Conservation (phyloP, 2,329 filamentous ascomycete species). For the Leptographium flavum region DNA sequence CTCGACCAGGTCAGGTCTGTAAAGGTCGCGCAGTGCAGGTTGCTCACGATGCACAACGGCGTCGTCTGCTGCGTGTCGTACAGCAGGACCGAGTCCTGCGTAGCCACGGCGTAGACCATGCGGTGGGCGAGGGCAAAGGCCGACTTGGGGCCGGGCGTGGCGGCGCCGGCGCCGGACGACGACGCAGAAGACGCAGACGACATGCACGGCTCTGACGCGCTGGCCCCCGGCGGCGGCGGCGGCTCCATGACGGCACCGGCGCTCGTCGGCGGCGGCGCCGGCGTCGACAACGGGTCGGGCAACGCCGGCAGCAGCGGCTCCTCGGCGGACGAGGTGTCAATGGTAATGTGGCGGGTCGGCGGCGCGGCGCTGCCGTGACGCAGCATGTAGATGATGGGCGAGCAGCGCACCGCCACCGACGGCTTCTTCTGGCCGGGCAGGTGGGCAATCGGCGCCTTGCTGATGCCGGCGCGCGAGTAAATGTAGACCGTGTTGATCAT, state of each 20-base stretch:
- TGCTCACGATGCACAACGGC: slow-evolving; percentile 87
- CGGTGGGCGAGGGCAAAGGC: slow-evolving; percentile 82
- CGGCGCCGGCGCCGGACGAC: no score
- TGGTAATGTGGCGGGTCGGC: slow-evolving; percentile 75
- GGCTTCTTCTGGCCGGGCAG: slow-evolving; percentile 96
- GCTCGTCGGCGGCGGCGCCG: slow-evolving; percentile 31
- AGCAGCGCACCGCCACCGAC: slow-evolving; percentile 89
- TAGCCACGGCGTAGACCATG: slow-evolving; percentile 93
- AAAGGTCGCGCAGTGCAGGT: slow-evolving; percentile 92
- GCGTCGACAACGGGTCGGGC: slow-evolving; percentile 61
- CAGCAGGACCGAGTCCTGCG: slow-evolving; percentile 83
- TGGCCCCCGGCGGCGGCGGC: slow-evolving; percentile 29
- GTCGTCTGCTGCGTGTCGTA: slow-evolving; percentile 97
- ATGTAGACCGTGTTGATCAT: slow-evolving; percentile 97
- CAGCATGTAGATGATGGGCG: slow-evolving; percentile 74
- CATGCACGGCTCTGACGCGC: slow-evolving; percentile 32
- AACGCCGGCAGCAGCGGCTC: slow-evolving; percentile 74
- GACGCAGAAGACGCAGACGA: no score
- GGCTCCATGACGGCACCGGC: slow-evolving; percentile 44
- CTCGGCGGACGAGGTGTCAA: slow-evolving; percentile 81
- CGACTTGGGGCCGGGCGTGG: slow-evolving; percentile 44
- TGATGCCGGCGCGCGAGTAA: slow-evolving; percentile 89
- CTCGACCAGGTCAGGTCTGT: slow-evolving; percentile 70
- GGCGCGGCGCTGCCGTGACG: slow-evolving; percentile 43
- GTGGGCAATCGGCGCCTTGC: slow-evolving; percentile 90